phyloP scores from a whole-genome alignment of 306 rosid genomes.

The Abrus pulchellus region DNA sequence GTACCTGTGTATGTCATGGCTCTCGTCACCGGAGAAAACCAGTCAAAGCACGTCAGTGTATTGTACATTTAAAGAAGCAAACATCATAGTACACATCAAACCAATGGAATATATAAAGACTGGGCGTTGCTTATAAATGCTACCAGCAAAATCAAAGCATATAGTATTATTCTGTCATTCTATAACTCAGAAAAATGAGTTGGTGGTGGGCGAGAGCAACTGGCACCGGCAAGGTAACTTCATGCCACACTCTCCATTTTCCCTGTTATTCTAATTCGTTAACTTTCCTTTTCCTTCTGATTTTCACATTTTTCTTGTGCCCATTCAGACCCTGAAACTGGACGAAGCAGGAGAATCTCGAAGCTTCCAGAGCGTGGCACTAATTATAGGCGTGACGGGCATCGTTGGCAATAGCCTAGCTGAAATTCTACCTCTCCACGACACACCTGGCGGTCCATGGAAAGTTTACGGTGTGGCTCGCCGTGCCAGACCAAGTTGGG shows the following conservation, averaged over 20 bases:
- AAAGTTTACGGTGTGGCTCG: constrained; percentile 83
- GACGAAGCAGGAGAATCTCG: neutral
- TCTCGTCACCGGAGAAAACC: too few species aligned
- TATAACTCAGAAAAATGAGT: constrained; percentile 45
- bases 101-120: too few species aligned
- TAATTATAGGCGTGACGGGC: constrained; percentile 61
- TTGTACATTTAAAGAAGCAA: too few species aligned
- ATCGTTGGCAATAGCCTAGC: constrained; percentile 69
- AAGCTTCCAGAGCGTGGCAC: constrained; percentile 50
- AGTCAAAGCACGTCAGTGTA: too few species aligned
- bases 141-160: constrained; percentile 1
- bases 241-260: neutral
- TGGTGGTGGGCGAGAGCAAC: constrained; percentile 64
- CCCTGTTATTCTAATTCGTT: neutral
- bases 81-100: too few species aligned
- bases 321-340: constrained; percentile 33
- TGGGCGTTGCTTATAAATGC: too few species aligned
- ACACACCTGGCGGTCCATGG: constrained; percentile 83
- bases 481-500: constrained; percentile 69
- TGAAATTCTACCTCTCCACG: constrained; percentile 63
- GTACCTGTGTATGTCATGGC: too few species aligned
- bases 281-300: neutral
- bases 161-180: neutral
- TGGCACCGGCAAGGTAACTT: constrained; percentile 56
- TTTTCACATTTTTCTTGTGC: neutral